Evolutionary conservation across 1,284 basidiomycete genomes (phyloP), one percentile per base, ranked within the genome.

Genomic region (Jaminaea rosea): DNA sequence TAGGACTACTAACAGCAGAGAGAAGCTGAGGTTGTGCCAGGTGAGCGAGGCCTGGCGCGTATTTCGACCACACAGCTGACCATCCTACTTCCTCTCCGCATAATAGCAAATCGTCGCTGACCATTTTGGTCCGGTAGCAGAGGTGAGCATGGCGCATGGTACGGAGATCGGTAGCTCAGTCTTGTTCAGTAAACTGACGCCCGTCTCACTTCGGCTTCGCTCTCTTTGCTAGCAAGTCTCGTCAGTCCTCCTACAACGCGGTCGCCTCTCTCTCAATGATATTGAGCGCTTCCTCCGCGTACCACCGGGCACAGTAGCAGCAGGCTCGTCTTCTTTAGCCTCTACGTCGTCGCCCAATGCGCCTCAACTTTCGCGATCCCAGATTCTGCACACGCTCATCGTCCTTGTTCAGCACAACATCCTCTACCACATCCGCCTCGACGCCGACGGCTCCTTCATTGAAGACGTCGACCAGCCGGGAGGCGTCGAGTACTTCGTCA

Each of bases 361-460:
- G 80, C 85, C 7, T 59, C 62, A 65, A 79, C 58, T 62, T 1
- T 51, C 83, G 7, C 80, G 84, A 15, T 4, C 39, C 6, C 82
- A 81, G 1, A 80, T 86, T 26, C 82, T 86, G 49, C 84, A 85
- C 19, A 80, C 84, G 26, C 78, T 96, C 45, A 77, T 97, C 51
- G 82, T 86, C 46, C 82, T 98, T 48, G 81, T 92, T 23, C 92
- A 97, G 75, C 92, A 98, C 75, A 90, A 92, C 73, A 77, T 74
- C 49, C 64, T 74, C 29, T 76, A 65, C 63, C 75, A 76, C 58
- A 67, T 66, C 29, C 65, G 52, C 1, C 55, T 58, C 46, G 58
- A 64, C 45, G 53, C 57, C 10, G 53, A 62, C 13, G 46, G 46
- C 13, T 28, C 49, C 9, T 36, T 56, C 21, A 55, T 61, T 15